Evolutionary conservation across 192 early-diverging fungal genomes (phyloP), one percentile per base, ranked within the genome.

Genomic region (Coemansia furcata): DNA sequence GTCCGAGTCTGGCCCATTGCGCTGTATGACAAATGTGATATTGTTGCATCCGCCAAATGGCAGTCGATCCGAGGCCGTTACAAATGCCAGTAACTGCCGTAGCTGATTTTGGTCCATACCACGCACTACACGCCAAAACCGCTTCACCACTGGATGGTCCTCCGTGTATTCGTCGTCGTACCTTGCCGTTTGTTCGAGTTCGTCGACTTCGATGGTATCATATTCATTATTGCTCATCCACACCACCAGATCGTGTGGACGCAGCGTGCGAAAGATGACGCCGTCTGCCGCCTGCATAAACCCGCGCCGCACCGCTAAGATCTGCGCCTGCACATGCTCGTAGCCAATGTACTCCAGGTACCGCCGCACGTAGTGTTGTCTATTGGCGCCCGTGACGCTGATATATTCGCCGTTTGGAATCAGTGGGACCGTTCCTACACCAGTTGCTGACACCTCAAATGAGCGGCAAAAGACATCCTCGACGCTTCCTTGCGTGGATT

Each of bases 1-100:
- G 40, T 95, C 89, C 23, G 87, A 88, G 68, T 98, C 95, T 0
- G 94, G 93, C 12, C 96, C 96, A 67, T 98, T 96, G n/a, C 95
- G 79, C 73, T 98, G 96, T 14, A 98, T 86, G 38, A 95, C 93
- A 92, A 98, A 98, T 23, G 89, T 88, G 32, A 98, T 74, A 29
- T 86, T 82, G 29, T 86, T 83, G 40, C 93, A 85, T 1, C 96
- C 95, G 47, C 89, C 88, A 39, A 96, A 71, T 8, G 96, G 96
- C 4, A 96, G 80, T n/a, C 93, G 87, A 66, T 96, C 93, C 33
- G 88, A 89, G 4, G 95, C 93, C 6, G 95, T 98, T 3, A 98
- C 96, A 86, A 98, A 98, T 1, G 86, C 75, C 40, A 98, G 76
- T 37, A 98, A 81, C 40, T 89, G 69, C 43, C 88, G 85, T 66